Base-by-base conservation (phyloP, 805 yeast genomes). In the Pichia membranifaciens region DNA sequence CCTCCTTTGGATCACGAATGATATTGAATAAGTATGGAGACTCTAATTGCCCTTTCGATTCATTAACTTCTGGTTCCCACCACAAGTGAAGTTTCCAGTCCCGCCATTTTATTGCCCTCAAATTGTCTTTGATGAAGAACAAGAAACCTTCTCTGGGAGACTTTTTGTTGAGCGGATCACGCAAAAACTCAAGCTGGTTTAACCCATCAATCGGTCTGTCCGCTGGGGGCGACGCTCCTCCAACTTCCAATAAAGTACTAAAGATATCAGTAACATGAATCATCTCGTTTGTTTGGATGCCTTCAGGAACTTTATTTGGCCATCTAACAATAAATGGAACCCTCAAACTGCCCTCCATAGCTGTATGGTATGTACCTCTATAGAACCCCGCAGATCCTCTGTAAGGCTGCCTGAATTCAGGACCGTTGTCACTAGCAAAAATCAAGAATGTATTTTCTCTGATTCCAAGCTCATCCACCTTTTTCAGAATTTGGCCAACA, bases 71-170 rank as follows among this genome's bases (percentile, higher is more conserved):
- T n/a, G n/a, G n/a, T n/a, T 37, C 40, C 40, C 40, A 37, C 40
- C 40, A 37, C 13, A 37, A 17, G 23, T 37, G 40, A 7, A 37
- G 8, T 37, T 37, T 37, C 40, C 40, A 37, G 16, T 37, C 40
- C 16, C 25, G 21, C 40, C 40, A 37, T 37, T 69, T 76, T 44
- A 64, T 69, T 43, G 68, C 68, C 9, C 60, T 59, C 34, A 43
- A 41, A 46, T 29, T 51, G 41, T 51, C 47, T 15, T 16, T 21
- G 9, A 28, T 35, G 4, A 31, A 23, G 17, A 38, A 35, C 20
- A 38, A 44, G 13, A 34, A 34, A 32, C 32, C 39, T 21, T 15
- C 43, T n/a, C 40, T 37, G 15, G 13, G 5, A 13, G 40, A 37
- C 5, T 37, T 37, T 18, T 18, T 18, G n/a, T 37, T 37, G n/a